phyloP scores from a whole-genome alignment of 805 yeast species.

The Blastobotrys terrestris region DNA sequence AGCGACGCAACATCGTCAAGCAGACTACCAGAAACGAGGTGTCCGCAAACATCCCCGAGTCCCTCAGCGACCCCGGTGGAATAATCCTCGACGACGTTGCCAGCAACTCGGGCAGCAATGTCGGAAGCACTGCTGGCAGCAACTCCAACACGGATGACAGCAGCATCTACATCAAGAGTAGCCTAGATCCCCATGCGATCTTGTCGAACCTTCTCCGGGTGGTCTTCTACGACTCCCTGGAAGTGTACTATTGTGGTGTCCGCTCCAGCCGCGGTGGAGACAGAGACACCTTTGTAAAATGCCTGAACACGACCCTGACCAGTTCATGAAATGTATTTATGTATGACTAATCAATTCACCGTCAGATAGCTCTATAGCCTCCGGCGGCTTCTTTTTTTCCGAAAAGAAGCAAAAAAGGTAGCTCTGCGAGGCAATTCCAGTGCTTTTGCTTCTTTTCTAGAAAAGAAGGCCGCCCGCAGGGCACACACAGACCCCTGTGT shows the following conservation, averaged over 20 bases:
- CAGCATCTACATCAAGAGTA: not conserved
- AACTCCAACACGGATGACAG: not conserved
- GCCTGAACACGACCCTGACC: not conserved
- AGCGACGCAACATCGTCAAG: constrained; percentile 5
- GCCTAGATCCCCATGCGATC: constrained; percentile 1
- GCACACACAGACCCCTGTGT: too few species aligned
- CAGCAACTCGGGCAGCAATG: not conserved
- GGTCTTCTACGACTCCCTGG: constrained; percentile 1
- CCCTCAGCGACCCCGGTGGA: not conserved
- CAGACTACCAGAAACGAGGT: constrained; percentile 2
- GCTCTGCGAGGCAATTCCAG: too few species aligned
- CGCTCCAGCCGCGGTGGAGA: constrained; percentile 6
- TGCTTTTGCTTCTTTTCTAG: too few species aligned
- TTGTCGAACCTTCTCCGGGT: constrained; percentile 2
- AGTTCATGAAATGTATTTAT: not conserved
- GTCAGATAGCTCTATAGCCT: too few species aligned
- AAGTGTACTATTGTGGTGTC: constrained; percentile 1
- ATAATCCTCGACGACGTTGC: not conserved
- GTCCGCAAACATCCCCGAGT: constrained; percentile 1
- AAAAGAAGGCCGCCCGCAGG: too few species aligned
- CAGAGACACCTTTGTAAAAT: constrained; percentile 3
- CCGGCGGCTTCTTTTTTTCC: too few species aligned
- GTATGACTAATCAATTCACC: not conserved
- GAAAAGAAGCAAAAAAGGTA: too few species aligned
- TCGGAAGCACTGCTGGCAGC: not conserved